Conservation (phyloP, 257 asterid species). For the Echites panduratus region DNA sequence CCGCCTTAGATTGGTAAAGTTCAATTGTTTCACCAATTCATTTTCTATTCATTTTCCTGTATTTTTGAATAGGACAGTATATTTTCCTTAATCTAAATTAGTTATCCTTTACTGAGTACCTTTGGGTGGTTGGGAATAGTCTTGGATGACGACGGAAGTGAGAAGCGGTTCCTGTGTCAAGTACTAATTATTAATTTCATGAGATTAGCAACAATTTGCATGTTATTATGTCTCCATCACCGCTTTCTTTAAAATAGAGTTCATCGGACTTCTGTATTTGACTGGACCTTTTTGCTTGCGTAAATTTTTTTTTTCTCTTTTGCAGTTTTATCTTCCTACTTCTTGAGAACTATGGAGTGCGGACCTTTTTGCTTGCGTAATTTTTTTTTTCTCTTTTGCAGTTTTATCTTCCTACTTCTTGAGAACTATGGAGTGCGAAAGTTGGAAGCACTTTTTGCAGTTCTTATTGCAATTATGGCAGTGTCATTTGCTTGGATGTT, state of each 20-base stretch:
- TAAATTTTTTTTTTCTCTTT: background rate
- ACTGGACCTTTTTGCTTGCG: background rate
- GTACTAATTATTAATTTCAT: background rate
- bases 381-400: slow-evolving; percentile 1
- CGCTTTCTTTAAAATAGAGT: background rate
- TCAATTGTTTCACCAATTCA: background rate
- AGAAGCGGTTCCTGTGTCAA: background rate
- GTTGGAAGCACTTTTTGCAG: slow-evolving; percentile 33
- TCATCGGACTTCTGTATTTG: background rate
- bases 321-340: slow-evolving; percentile 35
- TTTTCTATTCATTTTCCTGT: too few relatives aligned
- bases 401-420: slow-evolving; percentile 35
- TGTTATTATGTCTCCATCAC: background rate
- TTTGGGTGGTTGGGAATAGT: background rate
- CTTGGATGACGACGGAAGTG: background rate
- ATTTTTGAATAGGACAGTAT: background rate
- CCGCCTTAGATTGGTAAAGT: slow-evolving; percentile 36
- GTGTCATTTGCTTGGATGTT: slow-evolving; percentile 42
- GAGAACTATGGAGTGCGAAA: slow-evolving; percentile 42
- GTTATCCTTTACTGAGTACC: background rate
- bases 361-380: slow-evolving; percentile 3
- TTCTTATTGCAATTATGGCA: slow-evolving; percentile 34
- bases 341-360: slow-evolving; percentile 39
- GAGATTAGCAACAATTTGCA: background rate
- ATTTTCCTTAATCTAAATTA: background rate